Percentiles rank a stretch among this genome's conserved stretches.
These are phyloP conservation scores for Afroboletus lepidellus DNA, from an alignment of 1,284 basidiomycete species.

Conservation along the genomic window DNA sequence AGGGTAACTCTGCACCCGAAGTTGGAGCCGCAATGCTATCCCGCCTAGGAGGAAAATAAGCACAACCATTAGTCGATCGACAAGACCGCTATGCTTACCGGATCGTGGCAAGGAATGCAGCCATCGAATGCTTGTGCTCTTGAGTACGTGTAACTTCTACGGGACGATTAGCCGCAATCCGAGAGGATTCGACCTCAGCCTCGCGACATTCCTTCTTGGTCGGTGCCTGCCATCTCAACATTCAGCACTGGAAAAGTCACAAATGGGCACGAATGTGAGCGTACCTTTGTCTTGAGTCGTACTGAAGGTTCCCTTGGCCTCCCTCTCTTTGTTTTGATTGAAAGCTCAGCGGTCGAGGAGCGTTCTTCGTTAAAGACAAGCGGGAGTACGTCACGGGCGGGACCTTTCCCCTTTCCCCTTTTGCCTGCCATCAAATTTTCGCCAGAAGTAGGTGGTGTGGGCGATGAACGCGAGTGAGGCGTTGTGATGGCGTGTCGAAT, in stretches of 20 bases:
- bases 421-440: conserved; percentile 24
- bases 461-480: conserved; percentile 30
- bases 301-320: conserved; percentile 13
- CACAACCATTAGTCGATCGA: not conserved
- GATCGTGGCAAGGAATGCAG: conserved; percentile 25
- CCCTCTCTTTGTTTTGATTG: conserved; percentile 22
- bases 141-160: conserved; percentile 31
- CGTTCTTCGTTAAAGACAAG: conserved; percentile 26
- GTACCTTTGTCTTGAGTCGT: conserved; percentile 29
- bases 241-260: conserved; percentile 7
- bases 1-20: conserved; percentile 25
- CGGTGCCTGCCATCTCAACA: conserved; percentile 22
- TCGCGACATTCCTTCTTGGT: conserved; percentile 34
- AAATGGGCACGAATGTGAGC: not conserved
- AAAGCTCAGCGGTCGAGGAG: conserved; percentile 6
- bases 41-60: conserved; percentile 17
- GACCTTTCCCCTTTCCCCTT: conserved; percentile 32
- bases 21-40: conserved; percentile 11
- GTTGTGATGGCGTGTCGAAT: conserved; percentile 31
- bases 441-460: conserved; percentile 35
- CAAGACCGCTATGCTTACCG: conserved; percentile 15
- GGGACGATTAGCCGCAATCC: conserved; percentile 33
- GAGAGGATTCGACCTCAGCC: conserved; percentile 28
- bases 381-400: conserved; percentile 31
- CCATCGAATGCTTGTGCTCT: conserved; percentile 21